Percentiles rank a stretch among this genome's conserved stretches.
These are phyloP conservation scores for Tilletia horrida DNA, from an alignment of 1,284 basidiomycete species.

Conservation along the genomic window DNA sequence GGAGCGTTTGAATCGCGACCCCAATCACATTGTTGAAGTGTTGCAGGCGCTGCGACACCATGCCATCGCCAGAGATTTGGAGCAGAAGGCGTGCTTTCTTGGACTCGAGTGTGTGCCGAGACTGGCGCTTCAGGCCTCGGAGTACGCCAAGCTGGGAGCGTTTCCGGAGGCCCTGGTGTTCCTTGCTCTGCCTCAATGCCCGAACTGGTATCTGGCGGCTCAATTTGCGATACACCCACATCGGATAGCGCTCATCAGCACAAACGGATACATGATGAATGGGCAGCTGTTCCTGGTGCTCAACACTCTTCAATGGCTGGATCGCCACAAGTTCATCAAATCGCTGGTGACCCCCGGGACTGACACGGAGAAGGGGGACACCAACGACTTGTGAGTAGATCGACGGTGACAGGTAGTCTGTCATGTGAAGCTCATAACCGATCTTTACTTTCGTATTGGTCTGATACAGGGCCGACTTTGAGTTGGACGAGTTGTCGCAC, in stretches of 20 bases:
- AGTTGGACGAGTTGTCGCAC: slow-evolving; percentile 9
- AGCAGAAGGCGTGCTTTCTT: slow-evolving; percentile 41
- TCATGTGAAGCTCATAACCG: background rate
- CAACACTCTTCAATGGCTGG: slow-evolving; percentile 43
- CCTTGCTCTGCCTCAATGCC: slow-evolving; percentile 34
- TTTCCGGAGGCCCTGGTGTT: slow-evolving; percentile 29
- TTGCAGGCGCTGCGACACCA: slow-evolving; percentile 34
- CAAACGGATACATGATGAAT: slow-evolving; percentile 30
- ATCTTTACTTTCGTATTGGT: background rate
- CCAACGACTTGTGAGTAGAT: background rate
- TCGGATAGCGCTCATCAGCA: slow-evolving; percentile 34
- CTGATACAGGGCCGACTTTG: slow-evolving; percentile 9
- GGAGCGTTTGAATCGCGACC: slow-evolving; percentile 32
- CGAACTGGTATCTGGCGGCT: slow-evolving; percentile 38
- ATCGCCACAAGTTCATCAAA: slow-evolving; percentile 28
- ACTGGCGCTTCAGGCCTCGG: slow-evolving; percentile 63
- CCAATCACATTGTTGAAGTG: slow-evolving; percentile 31
- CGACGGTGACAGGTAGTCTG: background rate
- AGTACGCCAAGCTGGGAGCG: slow-evolving; percentile 36
- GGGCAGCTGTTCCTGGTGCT: slow-evolving; percentile 28
- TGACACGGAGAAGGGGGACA: no score
- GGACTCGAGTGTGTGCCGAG: slow-evolving; percentile 65
- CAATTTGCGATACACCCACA: slow-evolving; percentile 28
- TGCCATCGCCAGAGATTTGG: slow-evolving; percentile 44
- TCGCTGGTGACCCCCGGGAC: background rate